Conservation (phyloP, 2,329 filamentous ascomycete species). For the Beauveria medogensis region DNA sequence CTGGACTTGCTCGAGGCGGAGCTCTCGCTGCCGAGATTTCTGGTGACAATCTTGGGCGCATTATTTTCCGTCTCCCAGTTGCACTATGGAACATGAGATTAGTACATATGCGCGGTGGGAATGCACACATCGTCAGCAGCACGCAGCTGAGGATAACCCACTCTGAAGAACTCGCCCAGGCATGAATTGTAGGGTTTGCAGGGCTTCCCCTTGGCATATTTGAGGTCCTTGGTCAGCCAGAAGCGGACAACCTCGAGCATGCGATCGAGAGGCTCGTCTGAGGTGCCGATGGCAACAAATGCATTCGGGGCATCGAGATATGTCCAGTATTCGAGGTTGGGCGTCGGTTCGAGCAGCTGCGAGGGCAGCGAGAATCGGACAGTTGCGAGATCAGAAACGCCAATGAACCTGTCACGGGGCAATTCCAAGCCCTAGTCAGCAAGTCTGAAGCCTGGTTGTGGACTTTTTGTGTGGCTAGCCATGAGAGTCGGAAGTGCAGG, state of each 20-base stretch:
- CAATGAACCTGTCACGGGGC: conserved; percentile 65
- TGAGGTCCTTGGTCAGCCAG: conserved; percentile 98
- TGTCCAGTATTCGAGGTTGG: conserved; percentile 98
- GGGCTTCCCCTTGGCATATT: conserved; percentile 96
- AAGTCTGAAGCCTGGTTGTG: not conserved
- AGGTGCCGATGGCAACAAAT: conserved; percentile 75
- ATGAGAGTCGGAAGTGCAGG: conserved; percentile 9
- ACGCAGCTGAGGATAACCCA: conserved; percentile 33
- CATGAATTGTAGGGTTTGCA: conserved; percentile 99
- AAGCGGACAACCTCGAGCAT: conserved; percentile 93
- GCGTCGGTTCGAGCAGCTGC: conserved; percentile 89
- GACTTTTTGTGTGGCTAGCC: not conserved
- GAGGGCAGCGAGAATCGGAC: conserved; percentile 95
- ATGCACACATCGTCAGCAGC: not conserved
- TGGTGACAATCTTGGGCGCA: conserved; percentile 55
- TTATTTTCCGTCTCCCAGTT: conserved; percentile 90
- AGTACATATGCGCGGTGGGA: not conserved
- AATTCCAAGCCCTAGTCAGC: conserved; percentile 20
- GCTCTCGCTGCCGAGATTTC: conserved; percentile 32
- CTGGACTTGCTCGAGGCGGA: conserved; percentile 40
- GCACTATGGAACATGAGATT: conserved; percentile 46
- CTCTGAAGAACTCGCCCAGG: conserved; percentile 92
- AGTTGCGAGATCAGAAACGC: conserved; percentile 88
- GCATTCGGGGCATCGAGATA: conserved; percentile 93
- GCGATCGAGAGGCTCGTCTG: conserved; percentile 81